Percentiles rank a stretch among this genome's conserved stretches.
These are phyloP conservation scores for Lanmaoa rubissima DNA, from an alignment of 768 basidiomycete species.

Conservation along the genomic window DNA sequence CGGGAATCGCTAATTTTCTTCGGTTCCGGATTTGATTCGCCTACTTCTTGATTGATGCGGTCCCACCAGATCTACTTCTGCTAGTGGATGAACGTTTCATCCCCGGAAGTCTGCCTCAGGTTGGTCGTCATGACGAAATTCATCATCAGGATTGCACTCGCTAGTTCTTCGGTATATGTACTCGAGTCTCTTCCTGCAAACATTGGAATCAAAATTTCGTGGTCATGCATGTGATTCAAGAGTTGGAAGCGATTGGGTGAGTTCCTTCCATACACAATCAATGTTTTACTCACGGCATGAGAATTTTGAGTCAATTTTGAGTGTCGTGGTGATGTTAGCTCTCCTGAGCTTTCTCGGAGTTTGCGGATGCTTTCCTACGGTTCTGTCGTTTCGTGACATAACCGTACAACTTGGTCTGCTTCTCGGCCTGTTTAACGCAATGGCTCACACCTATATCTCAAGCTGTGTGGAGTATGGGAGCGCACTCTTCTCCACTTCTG, in stretches of 20 bases:
- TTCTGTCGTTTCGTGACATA: slow-evolving; percentile 12
- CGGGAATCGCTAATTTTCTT: too few species aligned
- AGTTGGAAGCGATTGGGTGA: neutral
- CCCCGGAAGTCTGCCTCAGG: neutral
- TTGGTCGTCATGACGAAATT: neutral
- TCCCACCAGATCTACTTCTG: neutral
- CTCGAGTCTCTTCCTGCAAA: neutral
- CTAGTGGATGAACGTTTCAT: neutral
- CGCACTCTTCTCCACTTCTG: slow-evolving; percentile 1
- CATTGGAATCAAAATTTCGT: neutral
- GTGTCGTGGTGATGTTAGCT: neutral
- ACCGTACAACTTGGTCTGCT: neutral
- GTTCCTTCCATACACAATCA: neutral
- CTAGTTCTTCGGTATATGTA: neutral
- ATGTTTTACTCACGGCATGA: too few species aligned
- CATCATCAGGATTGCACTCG: neutral
- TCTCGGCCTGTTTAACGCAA: slow-evolving; percentile 8
- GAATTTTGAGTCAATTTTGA: neutral
- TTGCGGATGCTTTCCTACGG: slow-evolving; percentile 6
- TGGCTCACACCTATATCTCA: slow-evolving; percentile 17
- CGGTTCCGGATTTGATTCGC: neutral
- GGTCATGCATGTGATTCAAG: neutral
- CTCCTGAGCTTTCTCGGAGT: neutral
- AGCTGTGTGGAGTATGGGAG: neutral
- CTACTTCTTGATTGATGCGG: neutral